phyloP scores from a whole-genome alignment of 176 grass and related monocot species.

The Carex scoparia region DNA sequence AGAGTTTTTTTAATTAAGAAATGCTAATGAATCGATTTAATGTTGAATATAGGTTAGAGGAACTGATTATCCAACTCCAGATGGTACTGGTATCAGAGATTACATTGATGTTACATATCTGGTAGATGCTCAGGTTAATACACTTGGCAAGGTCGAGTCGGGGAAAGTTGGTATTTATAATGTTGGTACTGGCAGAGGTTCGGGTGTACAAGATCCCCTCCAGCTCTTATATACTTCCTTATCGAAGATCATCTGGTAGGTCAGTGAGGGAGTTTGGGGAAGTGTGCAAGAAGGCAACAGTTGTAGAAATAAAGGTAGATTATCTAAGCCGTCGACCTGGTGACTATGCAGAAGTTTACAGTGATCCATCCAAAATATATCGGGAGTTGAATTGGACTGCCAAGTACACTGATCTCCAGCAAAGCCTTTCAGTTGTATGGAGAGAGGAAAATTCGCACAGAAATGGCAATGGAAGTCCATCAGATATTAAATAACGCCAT shows the following conservation, averaged over 20 bases:
- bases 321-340: slow-evolving; percentile 63
- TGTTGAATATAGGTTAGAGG: slow-evolving; percentile 58
- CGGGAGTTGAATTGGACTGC: slow-evolving; percentile 81
- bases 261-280: slow-evolving; percentile 92
- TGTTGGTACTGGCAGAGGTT: slow-evolving; percentile 87
- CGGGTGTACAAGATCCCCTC: slow-evolving; percentile 7
- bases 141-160: slow-evolving; percentile 66
- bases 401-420: slow-evolving; percentile 58
- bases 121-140: slow-evolving; percentile 96
- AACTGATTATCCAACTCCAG: slow-evolving; percentile 55
- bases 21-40: not conserved
- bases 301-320: slow-evolving; percentile 59
- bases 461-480: slow-evolving; percentile 36
- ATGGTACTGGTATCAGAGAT: slow-evolving; percentile 90
- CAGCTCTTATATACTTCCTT: not conserved
- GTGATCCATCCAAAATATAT: slow-evolving; percentile 77
- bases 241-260: slow-evolving; percentile 38
- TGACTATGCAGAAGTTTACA: slow-evolving; percentile 95
- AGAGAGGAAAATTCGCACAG: slow-evolving; percentile 82
- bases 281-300: slow-evolving; percentile 83
- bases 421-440: slow-evolving; percentile 79
- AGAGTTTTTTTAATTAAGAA: not conserved
- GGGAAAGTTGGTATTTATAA: slow-evolving; percentile 43
- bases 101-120: slow-evolving; percentile 99
- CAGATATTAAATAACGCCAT: not conserved